Evolutionary conservation across 352 stramenopile species (phyloP).

Genomic region (Hyaloperonospora brassicae): DNA sequence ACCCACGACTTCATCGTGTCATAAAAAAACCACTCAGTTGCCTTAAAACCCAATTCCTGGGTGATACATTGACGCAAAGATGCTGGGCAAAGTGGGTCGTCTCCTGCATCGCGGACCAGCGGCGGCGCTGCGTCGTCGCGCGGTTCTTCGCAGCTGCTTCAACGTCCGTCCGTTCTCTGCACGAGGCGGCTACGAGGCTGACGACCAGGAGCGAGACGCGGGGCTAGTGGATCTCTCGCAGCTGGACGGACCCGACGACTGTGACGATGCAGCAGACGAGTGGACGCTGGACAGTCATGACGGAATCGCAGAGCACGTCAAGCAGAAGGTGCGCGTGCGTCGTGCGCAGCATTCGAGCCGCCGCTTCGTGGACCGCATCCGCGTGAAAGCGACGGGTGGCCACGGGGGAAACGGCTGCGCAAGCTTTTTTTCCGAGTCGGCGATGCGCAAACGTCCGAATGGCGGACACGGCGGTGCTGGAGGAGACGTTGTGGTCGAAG

Average conservation of each 20-base stretch:
- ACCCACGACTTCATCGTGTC: not conserved
- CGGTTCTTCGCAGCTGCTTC: conserved; percentile 6
- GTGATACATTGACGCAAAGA: conserved; percentile 7
- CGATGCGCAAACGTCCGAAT: conserved; percentile 72
- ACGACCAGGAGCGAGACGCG: conserved; percentile 32
- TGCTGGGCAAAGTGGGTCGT: conserved; percentile 46
- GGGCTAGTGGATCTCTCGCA: conserved; percentile 33
- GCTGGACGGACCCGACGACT: conserved; percentile 13
- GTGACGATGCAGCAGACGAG: conserved; percentile 15
- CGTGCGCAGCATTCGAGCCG: conserved; percentile 83
- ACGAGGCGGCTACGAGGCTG: conserved; percentile 1
- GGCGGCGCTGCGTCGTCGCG: conserved; percentile 32
- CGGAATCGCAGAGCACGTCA: conserved; percentile 73
- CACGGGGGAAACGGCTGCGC: conserved; percentile 84
- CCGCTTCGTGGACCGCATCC: conserved; percentile 86
- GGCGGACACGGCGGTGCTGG: conserved; percentile 79
- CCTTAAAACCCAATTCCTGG: not conserved
- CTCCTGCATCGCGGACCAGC: conserved; percentile 41
- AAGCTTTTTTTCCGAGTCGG: conserved; percentile 79
- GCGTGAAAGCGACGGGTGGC: conserved; percentile 81
- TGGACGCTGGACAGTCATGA: conserved; percentile 29
- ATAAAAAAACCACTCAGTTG: too few species aligned
- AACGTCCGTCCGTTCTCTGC: conserved; percentile 11
- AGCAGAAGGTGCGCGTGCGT: conserved; percentile 79
- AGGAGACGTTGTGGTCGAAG: conserved; percentile 70